Percentiles rank a stretch among this genome's conserved stretches.
Evolutionary conservation across 129 eudicot species (phyloP).

Genomic region (Saposhnikovia divaricata): DNA sequence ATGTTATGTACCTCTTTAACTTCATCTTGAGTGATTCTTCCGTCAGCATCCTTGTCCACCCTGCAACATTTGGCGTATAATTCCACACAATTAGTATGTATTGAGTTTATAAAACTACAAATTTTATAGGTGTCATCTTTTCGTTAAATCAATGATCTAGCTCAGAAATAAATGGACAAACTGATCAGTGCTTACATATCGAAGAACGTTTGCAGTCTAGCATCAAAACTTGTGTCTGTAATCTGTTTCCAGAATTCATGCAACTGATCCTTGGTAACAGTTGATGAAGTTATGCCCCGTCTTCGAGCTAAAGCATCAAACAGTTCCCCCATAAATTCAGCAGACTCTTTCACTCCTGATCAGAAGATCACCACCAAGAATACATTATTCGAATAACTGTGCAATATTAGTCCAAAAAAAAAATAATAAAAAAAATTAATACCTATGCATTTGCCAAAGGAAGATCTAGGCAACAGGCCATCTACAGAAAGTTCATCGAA

Average conservation of each 20-base stretch:
- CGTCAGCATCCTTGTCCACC: constrained; percentile 83
- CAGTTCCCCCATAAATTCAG: constrained; percentile 63
- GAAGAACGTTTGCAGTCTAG: constrained; percentile 82
- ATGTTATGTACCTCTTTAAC: constrained; percentile 53
- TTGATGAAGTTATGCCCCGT: constrained; percentile 48
- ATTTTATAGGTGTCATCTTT: background rate
- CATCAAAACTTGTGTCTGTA: constrained; percentile 73
- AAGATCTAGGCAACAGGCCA: constrained; percentile 25
- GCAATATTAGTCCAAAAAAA: background rate
- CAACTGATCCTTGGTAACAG: constrained; percentile 49
- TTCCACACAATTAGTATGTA: background rate
- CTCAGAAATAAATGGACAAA: background rate
- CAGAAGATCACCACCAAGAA: background rate
- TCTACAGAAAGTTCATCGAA: constrained; percentile 18
- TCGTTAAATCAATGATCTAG: background rate
- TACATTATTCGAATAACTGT: background rate
- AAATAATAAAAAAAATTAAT: background rate
- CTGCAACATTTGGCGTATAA: constrained; percentile 29
- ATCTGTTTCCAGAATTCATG: constrained; percentile 90
- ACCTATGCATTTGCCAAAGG: constrained; percentile 17
- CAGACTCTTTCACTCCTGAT: constrained; percentile 77
- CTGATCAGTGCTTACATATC: constrained; percentile 52
- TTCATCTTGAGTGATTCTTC: constrained; percentile 64
- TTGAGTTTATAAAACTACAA: background rate
- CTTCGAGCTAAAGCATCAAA: constrained; percentile 77